phyloP scores from a whole-genome alignment of 83 land plant genomes.

The Larix sibirica region DNA sequence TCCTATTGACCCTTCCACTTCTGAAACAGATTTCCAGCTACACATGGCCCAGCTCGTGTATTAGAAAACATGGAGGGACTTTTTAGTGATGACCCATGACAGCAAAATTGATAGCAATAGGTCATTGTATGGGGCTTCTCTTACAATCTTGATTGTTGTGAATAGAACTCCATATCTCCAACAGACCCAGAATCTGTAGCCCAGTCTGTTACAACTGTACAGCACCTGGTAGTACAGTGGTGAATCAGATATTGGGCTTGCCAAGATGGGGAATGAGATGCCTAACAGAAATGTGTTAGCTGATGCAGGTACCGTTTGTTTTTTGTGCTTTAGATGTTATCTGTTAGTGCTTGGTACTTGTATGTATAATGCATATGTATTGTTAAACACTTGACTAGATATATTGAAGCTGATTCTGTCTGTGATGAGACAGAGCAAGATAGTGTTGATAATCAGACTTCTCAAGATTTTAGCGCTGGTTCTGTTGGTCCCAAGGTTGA shows the following conservation, averaged over 20 bases:
- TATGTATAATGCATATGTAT: not conserved
- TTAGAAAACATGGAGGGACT: not conserved
- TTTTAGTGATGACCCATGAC: not conserved
- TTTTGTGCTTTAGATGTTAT: not conserved
- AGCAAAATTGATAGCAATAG: not conserved
- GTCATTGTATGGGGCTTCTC: not conserved
- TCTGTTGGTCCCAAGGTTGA: not conserved
- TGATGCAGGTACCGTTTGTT: constrained; percentile 12
- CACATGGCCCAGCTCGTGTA: not conserved
- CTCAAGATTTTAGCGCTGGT: not conserved
- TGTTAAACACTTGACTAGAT: not conserved
- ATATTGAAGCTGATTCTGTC: not conserved
- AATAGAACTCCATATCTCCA: constrained; percentile 3
- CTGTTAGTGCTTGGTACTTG: not conserved
- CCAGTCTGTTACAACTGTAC: not conserved
- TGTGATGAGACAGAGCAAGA: constrained; percentile 4
- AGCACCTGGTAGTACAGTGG: constrained; percentile 5
- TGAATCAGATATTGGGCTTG: constrained; percentile 10
- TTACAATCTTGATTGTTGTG: not conserved
- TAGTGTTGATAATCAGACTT: constrained; percentile 1
- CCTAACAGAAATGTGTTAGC: constrained; percentile 7
- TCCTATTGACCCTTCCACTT: constrained; percentile 1
- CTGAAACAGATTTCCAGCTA: not conserved
- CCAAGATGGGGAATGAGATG: constrained; percentile 16
- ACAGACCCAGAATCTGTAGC: constrained; percentile 1